Evolutionary conservation across 495 filamentous ascomycete genomes (phyloP).

Genomic region (Emericellopsis terricola): DNA sequence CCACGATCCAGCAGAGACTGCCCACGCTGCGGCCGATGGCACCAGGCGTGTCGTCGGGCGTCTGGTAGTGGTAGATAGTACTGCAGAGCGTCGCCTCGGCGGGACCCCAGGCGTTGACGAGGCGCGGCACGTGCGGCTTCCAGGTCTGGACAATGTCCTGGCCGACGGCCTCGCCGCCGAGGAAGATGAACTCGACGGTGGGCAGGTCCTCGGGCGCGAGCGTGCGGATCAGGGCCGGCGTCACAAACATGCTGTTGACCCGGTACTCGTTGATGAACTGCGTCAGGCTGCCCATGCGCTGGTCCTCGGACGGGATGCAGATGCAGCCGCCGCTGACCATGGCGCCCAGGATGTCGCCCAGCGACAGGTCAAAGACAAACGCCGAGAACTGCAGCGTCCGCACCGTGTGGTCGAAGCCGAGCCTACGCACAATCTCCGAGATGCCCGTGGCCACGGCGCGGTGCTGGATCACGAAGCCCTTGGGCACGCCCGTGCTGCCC

Average conservation of each 20-base stretch:
- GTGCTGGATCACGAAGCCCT: conserved; percentile 1
- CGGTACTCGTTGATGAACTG: conserved; percentile 9
- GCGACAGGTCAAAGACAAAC: background rate
- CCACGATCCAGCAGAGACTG: conserved; percentile 25
- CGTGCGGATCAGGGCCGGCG: conserved; percentile 23
- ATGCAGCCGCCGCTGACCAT: background rate
- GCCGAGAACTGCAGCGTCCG: conserved; percentile 1
- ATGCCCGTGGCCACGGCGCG: background rate
- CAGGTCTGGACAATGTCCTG: too few relatives aligned
- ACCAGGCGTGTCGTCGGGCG: conserved; percentile 8
- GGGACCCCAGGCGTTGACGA: conserved; percentile 38
- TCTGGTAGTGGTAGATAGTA: conserved; percentile 9
- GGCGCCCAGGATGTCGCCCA: background rate
- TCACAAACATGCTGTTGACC: conserved; percentile 13
- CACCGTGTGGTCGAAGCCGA: conserved; percentile 14
- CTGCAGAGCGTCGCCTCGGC: too few relatives aligned
- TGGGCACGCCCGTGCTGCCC: conserved; percentile 1
- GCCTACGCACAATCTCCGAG: conserved; percentile 4
- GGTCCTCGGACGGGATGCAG: conserved; percentile 8
- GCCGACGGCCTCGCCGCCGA: conserved; percentile 16
- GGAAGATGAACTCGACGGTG: conserved; percentile 14
- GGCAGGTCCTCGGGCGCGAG: conserved; percentile 22
- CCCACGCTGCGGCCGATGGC: conserved; percentile 24
- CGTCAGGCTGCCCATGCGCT: conserved; percentile 10
- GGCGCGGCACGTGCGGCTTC: conserved; percentile 1